phyloP scores from a whole-genome alignment of 1,284 basidiomycete genomes.

The Boletus smithii region DNA sequence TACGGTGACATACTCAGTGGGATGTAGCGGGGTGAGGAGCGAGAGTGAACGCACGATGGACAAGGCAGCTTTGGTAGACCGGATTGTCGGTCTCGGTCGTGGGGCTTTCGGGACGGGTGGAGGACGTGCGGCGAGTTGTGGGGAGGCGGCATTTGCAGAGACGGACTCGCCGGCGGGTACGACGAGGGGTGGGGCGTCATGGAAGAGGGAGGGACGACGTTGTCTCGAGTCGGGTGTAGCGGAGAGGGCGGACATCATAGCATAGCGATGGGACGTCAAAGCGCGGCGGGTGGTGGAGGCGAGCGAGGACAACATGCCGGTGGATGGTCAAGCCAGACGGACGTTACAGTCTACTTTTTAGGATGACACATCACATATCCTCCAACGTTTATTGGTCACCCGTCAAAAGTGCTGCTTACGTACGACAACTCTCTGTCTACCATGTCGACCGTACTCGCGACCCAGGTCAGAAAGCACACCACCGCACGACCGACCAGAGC shows the following conservation, averaged over 20 bases:
- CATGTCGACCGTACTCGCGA: constrained; percentile 35
- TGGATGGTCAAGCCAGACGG: constrained; percentile 6
- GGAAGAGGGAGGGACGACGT: constrained; percentile 32
- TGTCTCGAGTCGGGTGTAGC: constrained; percentile 22
- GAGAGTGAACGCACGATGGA: constrained; percentile 61
- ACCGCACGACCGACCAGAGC: constrained; percentile 68
- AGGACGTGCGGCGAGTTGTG: constrained; percentile 66
- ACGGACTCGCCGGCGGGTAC: constrained; percentile 47
- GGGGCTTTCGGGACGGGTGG: constrained; percentile 63
- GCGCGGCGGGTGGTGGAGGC: constrained; percentile 18
- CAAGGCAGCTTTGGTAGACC: constrained; percentile 79
- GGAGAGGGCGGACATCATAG: constrained; percentile 60
- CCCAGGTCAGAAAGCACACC: constrained; percentile 57
- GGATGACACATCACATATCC: constrained; percentile 24
- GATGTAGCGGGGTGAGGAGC: not conserved
- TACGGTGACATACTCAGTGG: constrained; percentile 33
- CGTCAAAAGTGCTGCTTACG: too few species aligned
- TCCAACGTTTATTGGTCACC: constrained; percentile 15
- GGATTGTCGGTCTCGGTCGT: constrained; percentile 62
- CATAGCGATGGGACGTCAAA: constrained; percentile 38
- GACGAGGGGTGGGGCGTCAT: constrained; percentile 51
- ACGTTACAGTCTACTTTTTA: not conserved
- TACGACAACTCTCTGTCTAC: not conserved
- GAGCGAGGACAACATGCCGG: constrained; percentile 27
- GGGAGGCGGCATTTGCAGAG: constrained; percentile 59